These are phyloP conservation scores for Salvia sclarea DNA, from an alignment of 305 asterid species.

Conservation along the genomic window DNA sequence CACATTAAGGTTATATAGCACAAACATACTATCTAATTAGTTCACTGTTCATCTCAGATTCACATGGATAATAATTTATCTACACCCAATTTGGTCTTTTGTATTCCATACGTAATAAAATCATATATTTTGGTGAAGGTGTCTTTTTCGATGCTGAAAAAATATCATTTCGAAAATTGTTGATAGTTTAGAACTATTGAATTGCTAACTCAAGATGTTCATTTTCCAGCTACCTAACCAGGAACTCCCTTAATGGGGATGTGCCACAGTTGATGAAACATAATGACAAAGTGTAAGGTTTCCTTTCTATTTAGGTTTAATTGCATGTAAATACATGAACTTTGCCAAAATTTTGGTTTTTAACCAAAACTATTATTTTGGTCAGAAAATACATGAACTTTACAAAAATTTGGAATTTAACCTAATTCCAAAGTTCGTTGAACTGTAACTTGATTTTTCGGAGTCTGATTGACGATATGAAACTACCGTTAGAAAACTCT, in stretches of 20 bases:
- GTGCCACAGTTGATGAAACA: slow-evolving; percentile 56
- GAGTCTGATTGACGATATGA: too few species aligned
- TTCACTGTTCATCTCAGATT: background rate
- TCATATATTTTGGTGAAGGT: background rate
- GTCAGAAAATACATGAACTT: too few species aligned
- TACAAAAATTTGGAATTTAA: too few species aligned
- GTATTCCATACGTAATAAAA: background rate
- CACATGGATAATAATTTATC: background rate
- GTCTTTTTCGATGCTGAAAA: too few species aligned
- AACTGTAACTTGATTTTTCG: too few species aligned
- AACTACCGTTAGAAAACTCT: too few species aligned
- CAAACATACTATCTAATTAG: background rate
- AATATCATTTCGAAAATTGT: background rate
- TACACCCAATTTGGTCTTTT: background rate
- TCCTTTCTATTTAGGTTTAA: too few species aligned
- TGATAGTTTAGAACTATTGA: slow-evolving; percentile 7
- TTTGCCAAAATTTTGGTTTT: too few species aligned
- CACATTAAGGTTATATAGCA: background rate
- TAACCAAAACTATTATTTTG: too few species aligned
- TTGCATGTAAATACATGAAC: too few species aligned
- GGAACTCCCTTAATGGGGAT: slow-evolving; percentile 53
- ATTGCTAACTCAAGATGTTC: slow-evolving; percentile 19
- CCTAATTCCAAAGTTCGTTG: too few species aligned
- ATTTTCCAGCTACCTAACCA: slow-evolving; percentile 62
- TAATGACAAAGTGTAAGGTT: slow-evolving; percentile 43